Base-by-base conservation (phyloP, 805 yeast genomes). In the Cyberlindnera mrakii region DNA sequence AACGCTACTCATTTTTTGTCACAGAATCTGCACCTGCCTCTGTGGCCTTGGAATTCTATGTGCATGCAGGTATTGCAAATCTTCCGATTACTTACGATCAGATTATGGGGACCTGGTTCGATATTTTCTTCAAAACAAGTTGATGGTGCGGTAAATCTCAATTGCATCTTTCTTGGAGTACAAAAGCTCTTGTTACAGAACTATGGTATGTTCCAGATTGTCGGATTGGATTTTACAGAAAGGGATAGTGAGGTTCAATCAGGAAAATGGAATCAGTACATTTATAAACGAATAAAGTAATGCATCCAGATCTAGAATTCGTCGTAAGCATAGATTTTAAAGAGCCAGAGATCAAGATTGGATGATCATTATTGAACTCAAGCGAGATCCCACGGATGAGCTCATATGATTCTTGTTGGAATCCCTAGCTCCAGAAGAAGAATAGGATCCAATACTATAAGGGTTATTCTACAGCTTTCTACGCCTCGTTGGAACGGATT, bases 381-480 rank as follows among this genome's bases (percentile, higher is more conserved):
- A 23, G 6, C 11, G 11, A 23, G 3, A 23, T 23, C 27, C 8
- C 30, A 8, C 9, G 46, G 17, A 18, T 36, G 2, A 16, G 29
- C 4, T 37, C 52, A 10, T 16, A 36, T 25, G 53, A 45, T 8
- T 50, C 59, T 6, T 47, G 47, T n/a, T n/a, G 2, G 52, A 50
- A 20, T 53, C 59, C 30, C 51, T n/a, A 44, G 57, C 30, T 47
- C 54, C 6, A 17, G 15, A 11, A 42, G 37, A 18, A 39, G 43
- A 32, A 11, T 40, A 3, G 32, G 39, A 15, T 37, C 36, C 19
- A 55, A 54, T 33, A 50, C 48, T 33, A 47, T 49, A 15, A 47
- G 53, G 32, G 18, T 46, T 1, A 89, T 62, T 73, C 90, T 51
- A 90, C 98, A 2, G 91, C 96, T 3, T 80, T 87, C 56, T 86